phyloP scores from a whole-genome alignment of 192 early-diverging fungal genomes.

The Coemansia sp. region DNA sequence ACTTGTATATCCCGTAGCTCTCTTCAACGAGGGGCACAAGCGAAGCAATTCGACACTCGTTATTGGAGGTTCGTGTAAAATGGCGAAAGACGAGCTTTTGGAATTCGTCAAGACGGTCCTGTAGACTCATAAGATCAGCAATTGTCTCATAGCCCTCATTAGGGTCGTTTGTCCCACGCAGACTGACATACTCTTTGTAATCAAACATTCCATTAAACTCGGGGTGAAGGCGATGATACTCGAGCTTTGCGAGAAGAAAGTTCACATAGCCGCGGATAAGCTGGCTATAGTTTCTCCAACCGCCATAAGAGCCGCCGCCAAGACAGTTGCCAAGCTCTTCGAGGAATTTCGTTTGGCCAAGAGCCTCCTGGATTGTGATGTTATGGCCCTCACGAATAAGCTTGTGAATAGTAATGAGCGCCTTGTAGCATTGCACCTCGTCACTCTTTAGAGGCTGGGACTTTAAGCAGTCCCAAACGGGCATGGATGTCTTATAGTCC shows the following conservation, averaged over 20 bases:
- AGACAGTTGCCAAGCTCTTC: constrained; percentile 62
- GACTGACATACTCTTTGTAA: constrained; percentile 93
- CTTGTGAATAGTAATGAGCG: constrained; percentile 92
- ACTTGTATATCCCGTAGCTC: constrained; percentile 92
- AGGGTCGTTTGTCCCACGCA: constrained; percentile 94
- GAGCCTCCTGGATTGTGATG: constrained; percentile 77
- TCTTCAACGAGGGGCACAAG: constrained; percentile 98
- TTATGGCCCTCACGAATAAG: constrained; percentile 91
- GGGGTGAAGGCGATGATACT: constrained; percentile 87
- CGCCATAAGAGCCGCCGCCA: constrained; percentile 36
- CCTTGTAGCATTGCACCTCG: constrained; percentile 97
- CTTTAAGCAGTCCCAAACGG: constrained; percentile 84
- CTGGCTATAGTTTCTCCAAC: constrained; percentile 66
- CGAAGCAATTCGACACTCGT: constrained; percentile 93
- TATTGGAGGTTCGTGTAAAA: constrained; percentile 79
- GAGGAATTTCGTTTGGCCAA: constrained; percentile 78
- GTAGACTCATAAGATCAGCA: constrained; percentile 85
- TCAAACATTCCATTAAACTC: constrained; percentile 95
- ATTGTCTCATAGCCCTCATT: constrained; percentile 99
- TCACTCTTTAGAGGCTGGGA: constrained; percentile 85
- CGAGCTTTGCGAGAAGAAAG: constrained; percentile 86
- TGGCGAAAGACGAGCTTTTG: constrained; percentile 85
- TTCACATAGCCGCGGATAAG: constrained; percentile 90
- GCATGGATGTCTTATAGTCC: constrained; percentile 84
- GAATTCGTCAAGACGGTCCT: constrained; percentile 90